phyloP scores from a whole-genome alignment of 495 filamentous ascomycete species.

The Diplogelasinospora grovesii region DNA sequence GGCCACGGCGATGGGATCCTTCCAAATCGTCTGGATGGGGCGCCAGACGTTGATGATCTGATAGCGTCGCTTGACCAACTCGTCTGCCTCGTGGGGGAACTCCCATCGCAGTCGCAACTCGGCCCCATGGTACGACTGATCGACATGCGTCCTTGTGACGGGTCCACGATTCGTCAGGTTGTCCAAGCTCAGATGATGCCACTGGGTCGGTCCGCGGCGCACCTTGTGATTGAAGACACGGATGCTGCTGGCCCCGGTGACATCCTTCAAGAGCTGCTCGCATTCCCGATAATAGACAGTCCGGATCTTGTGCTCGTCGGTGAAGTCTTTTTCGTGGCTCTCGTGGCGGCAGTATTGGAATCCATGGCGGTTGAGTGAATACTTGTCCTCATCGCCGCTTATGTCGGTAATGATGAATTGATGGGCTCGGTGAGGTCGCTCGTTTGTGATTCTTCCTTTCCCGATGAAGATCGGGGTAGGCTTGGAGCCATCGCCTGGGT shows the following conservation, averaged over 20 bases:
- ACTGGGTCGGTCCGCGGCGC: conserved; percentile 46
- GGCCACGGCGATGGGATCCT: conserved; percentile 56
- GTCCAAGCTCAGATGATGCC: conserved; percentile 25
- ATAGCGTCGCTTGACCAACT: conserved; percentile 52
- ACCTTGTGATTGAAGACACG: conserved; percentile 72
- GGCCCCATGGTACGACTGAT: conserved; percentile 60
- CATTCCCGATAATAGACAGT: conserved; percentile 56
- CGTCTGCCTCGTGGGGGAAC: conserved; percentile 49
- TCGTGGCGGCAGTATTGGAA: conserved; percentile 32
- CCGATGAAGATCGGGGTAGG: conserved; percentile 47
- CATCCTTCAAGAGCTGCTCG: conserved; percentile 51
- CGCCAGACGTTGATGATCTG: conserved; percentile 74
- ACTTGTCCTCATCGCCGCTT: conserved; percentile 28
- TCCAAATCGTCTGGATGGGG: conserved; percentile 53
- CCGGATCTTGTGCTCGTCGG: conserved; percentile 54
- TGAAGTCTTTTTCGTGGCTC: conserved; percentile 46
- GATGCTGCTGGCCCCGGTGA: conserved; percentile 55
- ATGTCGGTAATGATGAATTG: conserved; percentile 34
- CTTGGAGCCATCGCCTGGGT: conserved; percentile 52
- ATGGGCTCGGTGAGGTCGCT: conserved; percentile 38
- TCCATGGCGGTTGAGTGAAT: conserved; percentile 32
- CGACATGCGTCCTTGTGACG: conserved; percentile 60
- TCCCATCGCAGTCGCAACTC: conserved; percentile 50
- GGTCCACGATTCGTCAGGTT: conserved; percentile 48
- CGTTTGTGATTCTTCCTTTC: conserved; percentile 25